These are phyloP conservation scores for Barnettozyma vustinii DNA, from an alignment of 805 yeast genomes.

Conservation along the genomic window DNA sequence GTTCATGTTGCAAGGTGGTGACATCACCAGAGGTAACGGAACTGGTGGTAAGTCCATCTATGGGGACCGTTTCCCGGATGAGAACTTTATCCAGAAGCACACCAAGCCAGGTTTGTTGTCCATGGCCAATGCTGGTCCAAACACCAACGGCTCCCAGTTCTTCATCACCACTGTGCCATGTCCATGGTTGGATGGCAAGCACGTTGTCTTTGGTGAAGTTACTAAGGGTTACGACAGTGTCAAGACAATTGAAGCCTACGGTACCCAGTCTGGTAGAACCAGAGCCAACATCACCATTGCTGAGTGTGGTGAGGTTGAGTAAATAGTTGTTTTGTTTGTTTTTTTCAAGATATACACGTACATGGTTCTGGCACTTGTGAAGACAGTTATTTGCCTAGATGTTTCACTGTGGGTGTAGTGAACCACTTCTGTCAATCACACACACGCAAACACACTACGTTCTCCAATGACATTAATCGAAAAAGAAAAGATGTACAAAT, in stretches of 20 bases:
- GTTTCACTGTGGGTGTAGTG: too few species aligned
- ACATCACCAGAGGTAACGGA: slow-evolving; percentile 89
- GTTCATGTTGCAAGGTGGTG: slow-evolving; percentile 99
- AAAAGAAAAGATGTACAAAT: too few species aligned
- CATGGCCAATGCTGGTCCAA: slow-evolving; percentile 98
- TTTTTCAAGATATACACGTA: neutral
- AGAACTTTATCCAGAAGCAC: slow-evolving; percentile 72
- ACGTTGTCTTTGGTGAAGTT: slow-evolving; percentile 94
- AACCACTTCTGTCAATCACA: too few species aligned
- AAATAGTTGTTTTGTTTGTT: too few species aligned
- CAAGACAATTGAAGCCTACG: slow-evolving; percentile 75
- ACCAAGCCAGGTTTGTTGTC: slow-evolving; percentile 77
- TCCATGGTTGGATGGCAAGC: slow-evolving; percentile 90
- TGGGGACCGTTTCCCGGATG: slow-evolving; percentile 74
- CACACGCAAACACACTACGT: too few species aligned
- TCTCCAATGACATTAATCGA: too few species aligned
- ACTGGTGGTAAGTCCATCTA: slow-evolving; percentile 94
- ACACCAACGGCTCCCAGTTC: slow-evolving; percentile 97
- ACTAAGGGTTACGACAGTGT: slow-evolving; percentile 79
- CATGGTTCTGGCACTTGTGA: neutral
- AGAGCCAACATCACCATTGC: slow-evolving; percentile 60
- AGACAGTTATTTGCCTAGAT: too few species aligned
- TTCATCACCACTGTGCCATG: slow-evolving; percentile 87
- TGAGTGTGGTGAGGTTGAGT: slow-evolving; percentile 36
- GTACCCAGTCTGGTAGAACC: slow-evolving; percentile 72